These are phyloP conservation scores for Coprinellus micaceus DNA, from an alignment of 768 basidiomycete genomes.

Conservation along the genomic window DNA sequence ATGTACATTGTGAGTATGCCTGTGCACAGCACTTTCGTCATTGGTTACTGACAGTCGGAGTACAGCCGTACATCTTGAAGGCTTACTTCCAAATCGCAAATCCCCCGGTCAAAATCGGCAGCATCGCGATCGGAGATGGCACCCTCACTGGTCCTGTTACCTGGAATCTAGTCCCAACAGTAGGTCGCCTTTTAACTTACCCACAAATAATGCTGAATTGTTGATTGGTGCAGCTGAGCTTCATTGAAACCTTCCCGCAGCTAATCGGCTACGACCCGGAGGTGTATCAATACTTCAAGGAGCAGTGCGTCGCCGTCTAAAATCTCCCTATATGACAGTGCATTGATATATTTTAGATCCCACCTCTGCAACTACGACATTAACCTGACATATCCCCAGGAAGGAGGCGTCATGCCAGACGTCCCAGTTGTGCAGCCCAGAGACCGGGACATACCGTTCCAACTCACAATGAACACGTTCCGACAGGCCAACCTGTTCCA, in stretches of 20 bases:
- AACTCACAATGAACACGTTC: constrained; percentile 22
- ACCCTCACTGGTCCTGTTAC: constrained; percentile 49
- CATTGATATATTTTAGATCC: constrained; percentile 32
- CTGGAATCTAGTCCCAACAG: constrained; percentile 53
- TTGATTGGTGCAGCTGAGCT: too few relatives aligned
- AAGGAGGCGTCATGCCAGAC: constrained; percentile 45
- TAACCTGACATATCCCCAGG: constrained; percentile 67
- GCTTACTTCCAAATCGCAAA: constrained; percentile 59
- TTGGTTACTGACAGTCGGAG: not conserved
- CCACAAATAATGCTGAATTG: too few relatives aligned
- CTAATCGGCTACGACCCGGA: constrained; percentile 68
- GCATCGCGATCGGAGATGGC: constrained; percentile 71
- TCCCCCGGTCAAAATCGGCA: constrained; percentile 65
- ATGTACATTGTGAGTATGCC: constrained; percentile 53
- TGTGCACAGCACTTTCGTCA: constrained; percentile 1
- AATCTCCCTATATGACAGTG: not conserved
- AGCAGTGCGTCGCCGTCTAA: constrained; percentile 47
- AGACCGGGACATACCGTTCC: constrained; percentile 32
- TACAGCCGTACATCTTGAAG: constrained; percentile 72
- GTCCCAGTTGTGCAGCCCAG: constrained; percentile 33
- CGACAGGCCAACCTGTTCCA: constrained; percentile 17
- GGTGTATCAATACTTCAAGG: constrained; percentile 64
- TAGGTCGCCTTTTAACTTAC: constrained; percentile 33
- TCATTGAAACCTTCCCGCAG: constrained; percentile 72
- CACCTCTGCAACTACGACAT: constrained; percentile 64